Evolutionary conservation across 176 grass and related monocot species (phyloP).

Genomic region (Alopecurus myosuroides): DNA sequence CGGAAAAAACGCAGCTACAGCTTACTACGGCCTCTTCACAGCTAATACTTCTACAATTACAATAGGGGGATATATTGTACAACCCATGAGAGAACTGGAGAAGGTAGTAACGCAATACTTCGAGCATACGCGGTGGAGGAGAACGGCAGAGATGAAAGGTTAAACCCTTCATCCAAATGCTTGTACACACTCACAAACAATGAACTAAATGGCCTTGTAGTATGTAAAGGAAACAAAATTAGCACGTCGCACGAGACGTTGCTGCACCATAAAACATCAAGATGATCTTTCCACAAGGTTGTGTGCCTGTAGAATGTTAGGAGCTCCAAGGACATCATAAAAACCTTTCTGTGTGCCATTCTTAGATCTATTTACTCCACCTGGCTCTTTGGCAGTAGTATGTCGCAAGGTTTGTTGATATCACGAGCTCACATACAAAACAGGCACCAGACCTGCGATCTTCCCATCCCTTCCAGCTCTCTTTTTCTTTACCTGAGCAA

Average conservation of each 20-base stretch:
- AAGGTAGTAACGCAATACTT: neutral
- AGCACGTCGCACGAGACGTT: neutral
- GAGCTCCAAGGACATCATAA: neutral
- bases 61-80: neutral
- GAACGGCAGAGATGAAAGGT: neutral
- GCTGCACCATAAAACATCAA: neutral
- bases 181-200: constrained; percentile 20
- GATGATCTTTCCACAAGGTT: neutral
- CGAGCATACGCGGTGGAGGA: neutral
- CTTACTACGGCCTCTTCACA: neutral
- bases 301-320: neutral
- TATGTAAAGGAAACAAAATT: neutral
- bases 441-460: constrained; percentile 81
- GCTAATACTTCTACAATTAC: constrained; percentile 21
- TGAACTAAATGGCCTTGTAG: constrained; percentile 34
- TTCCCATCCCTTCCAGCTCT: constrained; percentile 98
- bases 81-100: neutral
- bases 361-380: neutral
- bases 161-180: neutral
- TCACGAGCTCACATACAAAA: constrained; percentile 90
- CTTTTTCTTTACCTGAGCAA: constrained; percentile 93
- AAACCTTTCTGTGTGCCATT: neutral
- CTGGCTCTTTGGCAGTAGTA: neutral
- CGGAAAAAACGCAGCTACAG: neutral
- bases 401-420: neutral